Percentiles rank a stretch among this genome's conserved stretches.
phyloP scores from a whole-genome alignment of 495 filamentous ascomycete species.

The Daldinia decipiens region DNA sequence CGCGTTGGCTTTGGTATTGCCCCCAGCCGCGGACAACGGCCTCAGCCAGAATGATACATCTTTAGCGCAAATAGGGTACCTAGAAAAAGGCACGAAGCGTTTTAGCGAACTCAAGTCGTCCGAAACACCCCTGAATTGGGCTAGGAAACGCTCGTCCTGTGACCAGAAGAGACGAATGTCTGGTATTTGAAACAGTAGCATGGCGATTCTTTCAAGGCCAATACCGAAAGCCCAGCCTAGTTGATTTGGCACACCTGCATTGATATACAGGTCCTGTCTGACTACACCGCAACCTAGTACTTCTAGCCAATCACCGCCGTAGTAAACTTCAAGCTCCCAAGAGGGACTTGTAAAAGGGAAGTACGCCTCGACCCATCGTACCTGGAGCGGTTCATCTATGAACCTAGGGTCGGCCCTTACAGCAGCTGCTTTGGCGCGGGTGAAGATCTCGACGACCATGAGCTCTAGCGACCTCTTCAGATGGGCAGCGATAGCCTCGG shows the following conservation, averaged over 20 bases:
- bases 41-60: slow-evolving; percentile 95
- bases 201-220: slow-evolving; percentile 91
- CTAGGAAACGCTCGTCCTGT: slow-evolving; percentile 79
- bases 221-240: slow-evolving; percentile 97
- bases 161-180: slow-evolving; percentile 99
- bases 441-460: slow-evolving; percentile 90
- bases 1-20: slow-evolving; percentile 54
- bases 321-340: slow-evolving; percentile 96
- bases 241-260: slow-evolving; percentile 77
- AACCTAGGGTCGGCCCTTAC: slow-evolving; percentile 59
- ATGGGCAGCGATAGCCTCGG: slow-evolving; percentile 83
- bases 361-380: slow-evolving; percentile 96
- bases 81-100: slow-evolving; percentile 86
- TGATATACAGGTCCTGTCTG: slow-evolving; percentile 78
- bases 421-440: slow-evolving; percentile 75
- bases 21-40: slow-evolving; percentile 64
- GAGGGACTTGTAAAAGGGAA: slow-evolving; percentile 95
- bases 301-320: slow-evolving; percentile 94
- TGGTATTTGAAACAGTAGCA: slow-evolving; percentile 94
- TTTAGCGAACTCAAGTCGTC: slow-evolving; percentile 61
- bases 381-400: slow-evolving; percentile 73
- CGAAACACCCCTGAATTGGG: slow-evolving; percentile 75
- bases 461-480: slow-evolving; percentile 89
- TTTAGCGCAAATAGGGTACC: slow-evolving; percentile 84
- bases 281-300: slow-evolving; percentile 93